phyloP scores from a whole-genome alignment of 1,139 yeast genomes.

The Kluyveromyces sp. region DNA sequence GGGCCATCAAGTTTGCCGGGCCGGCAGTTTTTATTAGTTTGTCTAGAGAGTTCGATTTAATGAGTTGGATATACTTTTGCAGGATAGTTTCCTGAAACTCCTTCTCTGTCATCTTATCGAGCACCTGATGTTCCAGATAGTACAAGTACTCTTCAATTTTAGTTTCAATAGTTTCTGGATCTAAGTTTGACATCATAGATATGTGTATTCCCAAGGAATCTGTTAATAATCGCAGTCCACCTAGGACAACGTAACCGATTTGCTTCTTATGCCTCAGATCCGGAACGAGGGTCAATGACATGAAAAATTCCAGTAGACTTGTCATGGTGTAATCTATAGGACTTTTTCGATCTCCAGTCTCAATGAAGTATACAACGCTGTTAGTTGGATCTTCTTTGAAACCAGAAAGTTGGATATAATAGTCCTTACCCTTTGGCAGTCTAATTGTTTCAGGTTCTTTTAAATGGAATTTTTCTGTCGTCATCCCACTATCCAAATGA shows the following conservation, averaged over 20 bases:
- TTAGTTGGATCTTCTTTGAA: slow-evolving; percentile 42
- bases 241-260: slow-evolving; percentile 49
- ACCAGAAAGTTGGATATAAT: slow-evolving; percentile 26
- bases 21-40: slow-evolving; percentile 26
- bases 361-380: slow-evolving; percentile 44
- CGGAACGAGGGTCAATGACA: slow-evolving; percentile 36
- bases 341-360: slow-evolving; percentile 43
- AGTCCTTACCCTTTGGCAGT: slow-evolving; percentile 34
- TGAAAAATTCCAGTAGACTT: slow-evolving; percentile 37
- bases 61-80: slow-evolving; percentile 32
- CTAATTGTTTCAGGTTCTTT: slow-evolving; percentile 33
- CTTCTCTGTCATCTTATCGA: slow-evolving; percentile 23
- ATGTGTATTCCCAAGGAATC: slow-evolving; percentile 50
- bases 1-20: slow-evolving; percentile 33
- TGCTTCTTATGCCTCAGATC: slow-evolving; percentile 47
- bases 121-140: slow-evolving; percentile 32
- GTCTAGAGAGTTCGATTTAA: slow-evolving; percentile 9
- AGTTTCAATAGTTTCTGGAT: slow-evolving; percentile 33
- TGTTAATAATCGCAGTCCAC: slow-evolving; percentile 46
- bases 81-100: slow-evolving; percentile 33
- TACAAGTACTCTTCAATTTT: slow-evolving; percentile 42
- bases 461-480: neutral
- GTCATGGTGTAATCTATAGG: slow-evolving; percentile 33
- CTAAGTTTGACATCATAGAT: slow-evolving; percentile 42
- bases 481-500: slow-evolving; percentile 11